A percentile compares a stretch with the other conserved stretches of the same genome.
Evolutionary conservation across 345 rosid species (phyloP).

Genomic region (Adansonia digitata): DNA sequence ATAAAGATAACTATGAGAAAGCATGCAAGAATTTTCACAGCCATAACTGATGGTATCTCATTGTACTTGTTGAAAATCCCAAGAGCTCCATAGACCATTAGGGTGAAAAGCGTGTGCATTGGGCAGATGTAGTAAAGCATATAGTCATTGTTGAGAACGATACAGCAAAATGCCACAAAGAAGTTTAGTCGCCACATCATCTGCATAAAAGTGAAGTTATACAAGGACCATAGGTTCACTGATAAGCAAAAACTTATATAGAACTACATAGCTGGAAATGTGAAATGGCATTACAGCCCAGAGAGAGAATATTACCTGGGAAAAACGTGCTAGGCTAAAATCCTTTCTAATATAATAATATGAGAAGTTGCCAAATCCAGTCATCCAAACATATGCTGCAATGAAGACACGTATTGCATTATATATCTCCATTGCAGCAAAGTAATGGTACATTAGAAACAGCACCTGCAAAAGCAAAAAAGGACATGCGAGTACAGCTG

Average conservation of each 20-base stretch:
- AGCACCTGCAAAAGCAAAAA: constrained; percentile 56
- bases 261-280: neutral
- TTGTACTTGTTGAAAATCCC: constrained; percentile 82
- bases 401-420: constrained; percentile 91
- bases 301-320: constrained; percentile 57
- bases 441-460: constrained; percentile 92
- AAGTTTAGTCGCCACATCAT: constrained; percentile 99
- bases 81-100: constrained; percentile 93
- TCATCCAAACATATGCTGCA: constrained; percentile 99
- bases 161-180: constrained; percentile 83
- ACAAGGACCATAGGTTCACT: neutral
- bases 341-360: constrained; percentile 94
- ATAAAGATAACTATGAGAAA: constrained; percentile 77
- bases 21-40: constrained; percentile 70
- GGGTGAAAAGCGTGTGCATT: constrained; percentile 94
- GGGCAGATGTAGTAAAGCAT: constrained; percentile 96
- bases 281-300: neutral
- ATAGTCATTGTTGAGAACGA: constrained; percentile 90
- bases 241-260: neutral
- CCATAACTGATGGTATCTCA: constrained; percentile 88
- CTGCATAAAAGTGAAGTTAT: constrained; percentile 46
- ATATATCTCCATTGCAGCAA: constrained; percentile 91
- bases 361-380: constrained; percentile 97
- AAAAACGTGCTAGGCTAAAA: constrained; percentile 83
- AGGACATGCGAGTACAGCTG: constrained; percentile 8